Conservation (phyloP, 108 stramenopile species). For the Nitzschia inconspicua region DNA sequence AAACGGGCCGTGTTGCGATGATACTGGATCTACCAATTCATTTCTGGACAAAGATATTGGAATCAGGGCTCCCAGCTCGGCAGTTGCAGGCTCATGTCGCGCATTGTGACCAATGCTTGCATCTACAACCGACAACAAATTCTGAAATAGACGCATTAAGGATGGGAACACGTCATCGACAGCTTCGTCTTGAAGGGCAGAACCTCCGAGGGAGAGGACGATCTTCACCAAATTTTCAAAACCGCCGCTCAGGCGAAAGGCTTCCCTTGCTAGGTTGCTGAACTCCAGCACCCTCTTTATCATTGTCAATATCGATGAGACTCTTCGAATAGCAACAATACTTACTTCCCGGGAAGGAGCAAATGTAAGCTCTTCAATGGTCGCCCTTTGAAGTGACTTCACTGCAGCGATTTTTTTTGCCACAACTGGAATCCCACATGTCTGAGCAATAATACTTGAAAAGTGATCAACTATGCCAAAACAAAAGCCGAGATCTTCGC, state of each 20-base stretch:
- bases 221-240: constrained; percentile 55
- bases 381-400: constrained; percentile 5
- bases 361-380: constrained; percentile 19
- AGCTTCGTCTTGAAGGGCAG: constrained; percentile 22
- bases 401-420: constrained; percentile 15
- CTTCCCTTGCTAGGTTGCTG: constrained; percentile 61
- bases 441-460: constrained; percentile 14
- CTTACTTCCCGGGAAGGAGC: constrained; percentile 16
- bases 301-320: constrained; percentile 29
- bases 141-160: constrained; percentile 45
- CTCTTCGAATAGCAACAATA: constrained; percentile 12
- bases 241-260: constrained; percentile 66
- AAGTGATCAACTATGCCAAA: constrained; percentile 55
- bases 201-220: constrained; percentile 46
- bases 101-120: constrained; percentile 48
- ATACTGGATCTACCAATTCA: constrained; percentile 38
- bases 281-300: constrained; percentile 51
- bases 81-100: constrained; percentile 26
- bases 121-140: constrained; percentile 50
- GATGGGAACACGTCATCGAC: constrained; percentile 15
- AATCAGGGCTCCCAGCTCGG: constrained; percentile 17
- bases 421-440: constrained; percentile 28
- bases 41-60: constrained; percentile 14
- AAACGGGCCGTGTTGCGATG: constrained; percentile 31
- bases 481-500: constrained; percentile 57